phyloP scores from a whole-genome alignment of 2,329 filamentous ascomycete species.

The Aspergillus clavatus region DNA sequence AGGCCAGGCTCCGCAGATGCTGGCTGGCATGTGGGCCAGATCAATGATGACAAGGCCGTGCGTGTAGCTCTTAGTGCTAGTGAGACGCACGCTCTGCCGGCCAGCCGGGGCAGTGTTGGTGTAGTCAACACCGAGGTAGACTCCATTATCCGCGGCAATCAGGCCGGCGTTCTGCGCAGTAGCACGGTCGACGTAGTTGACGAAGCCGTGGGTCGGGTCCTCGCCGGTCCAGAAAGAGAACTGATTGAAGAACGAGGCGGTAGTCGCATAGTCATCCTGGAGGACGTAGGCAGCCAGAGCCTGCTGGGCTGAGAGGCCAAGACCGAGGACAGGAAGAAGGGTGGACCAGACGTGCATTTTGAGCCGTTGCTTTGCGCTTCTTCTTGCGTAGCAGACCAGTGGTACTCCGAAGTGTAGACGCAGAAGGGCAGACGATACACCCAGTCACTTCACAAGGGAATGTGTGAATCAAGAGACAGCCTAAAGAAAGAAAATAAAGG shows the following conservation, averaged over 20 bases:
- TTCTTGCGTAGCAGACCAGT: no score
- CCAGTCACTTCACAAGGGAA: no score
- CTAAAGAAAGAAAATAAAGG: not conserved
- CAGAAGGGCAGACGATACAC: no score
- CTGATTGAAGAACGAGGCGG: constrained; percentile 47
- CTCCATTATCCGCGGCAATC: constrained; percentile 50
- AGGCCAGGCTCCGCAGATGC: constrained; percentile 68
- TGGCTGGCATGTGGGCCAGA: constrained; percentile 67
- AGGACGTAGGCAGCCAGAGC: constrained; percentile 40
- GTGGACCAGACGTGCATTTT: constrained; percentile 26
- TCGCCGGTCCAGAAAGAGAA: constrained; percentile 48
- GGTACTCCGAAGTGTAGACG: no score
- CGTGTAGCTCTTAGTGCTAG: constrained; percentile 59
- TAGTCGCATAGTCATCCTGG: constrained; percentile 45
- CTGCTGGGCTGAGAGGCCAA: constrained; percentile 27
- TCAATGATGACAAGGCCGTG: constrained; percentile 68
- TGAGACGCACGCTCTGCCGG: constrained; percentile 66
- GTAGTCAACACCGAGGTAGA: constrained; percentile 68
- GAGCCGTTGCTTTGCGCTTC: not conserved
- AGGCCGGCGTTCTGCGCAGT: constrained; percentile 56
- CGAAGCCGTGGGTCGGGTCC: constrained; percentile 73
- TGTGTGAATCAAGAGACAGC: no score
- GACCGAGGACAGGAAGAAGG: constrained; percentile 24
- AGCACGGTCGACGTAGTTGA: constrained; percentile 60
- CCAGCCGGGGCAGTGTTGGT: constrained; percentile 55